These are phyloP conservation scores for Irpex rosettiformis DNA, from an alignment of 1,284 basidiomycete genomes.

Conservation along the genomic window DNA sequence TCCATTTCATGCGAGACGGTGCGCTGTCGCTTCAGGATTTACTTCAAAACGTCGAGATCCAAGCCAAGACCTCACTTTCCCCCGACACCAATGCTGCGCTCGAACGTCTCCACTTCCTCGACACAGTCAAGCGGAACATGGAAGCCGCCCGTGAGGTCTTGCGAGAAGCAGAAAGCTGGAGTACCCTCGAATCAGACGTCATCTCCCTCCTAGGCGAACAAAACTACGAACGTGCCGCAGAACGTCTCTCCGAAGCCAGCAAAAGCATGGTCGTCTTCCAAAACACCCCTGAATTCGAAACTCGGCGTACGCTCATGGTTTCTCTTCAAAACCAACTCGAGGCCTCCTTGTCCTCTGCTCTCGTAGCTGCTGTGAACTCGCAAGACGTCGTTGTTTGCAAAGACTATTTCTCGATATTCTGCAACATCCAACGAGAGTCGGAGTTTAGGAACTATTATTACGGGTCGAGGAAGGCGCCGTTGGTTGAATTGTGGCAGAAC, in stretches of 20 bases:
- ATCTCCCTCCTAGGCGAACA: constrained; percentile 76
- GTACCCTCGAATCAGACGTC: constrained; percentile 88
- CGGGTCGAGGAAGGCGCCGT: constrained; percentile 64
- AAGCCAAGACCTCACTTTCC: constrained; percentile 46
- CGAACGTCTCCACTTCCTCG: constrained; percentile 73
- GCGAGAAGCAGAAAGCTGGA: constrained; percentile 92
- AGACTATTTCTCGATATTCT: constrained; percentile 82
- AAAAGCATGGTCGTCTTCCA: constrained; percentile 88
- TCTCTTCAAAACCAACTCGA: constrained; percentile 93
- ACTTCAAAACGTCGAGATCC: constrained; percentile 54
- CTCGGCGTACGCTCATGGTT: constrained; percentile 77
- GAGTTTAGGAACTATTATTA: constrained; percentile 95
- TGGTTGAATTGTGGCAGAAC: constrained; percentile 70
- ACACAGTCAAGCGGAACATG: constrained; percentile 83
- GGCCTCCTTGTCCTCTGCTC: constrained; percentile 79
- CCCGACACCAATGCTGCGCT: constrained; percentile 60
- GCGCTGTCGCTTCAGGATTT: constrained; percentile 71
- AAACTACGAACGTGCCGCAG: constrained; percentile 82
- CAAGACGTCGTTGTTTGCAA: constrained; percentile 73
- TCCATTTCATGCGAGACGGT: constrained; percentile 93
- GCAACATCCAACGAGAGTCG: constrained; percentile 82
- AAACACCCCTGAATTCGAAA: constrained; percentile 86
- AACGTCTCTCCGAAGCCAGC: constrained; percentile 82
- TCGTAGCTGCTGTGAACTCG: constrained; percentile 78
- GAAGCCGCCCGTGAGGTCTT: constrained; percentile 82